Percentiles rank a stretch among this genome's conserved stretches.
phyloP scores from a whole-genome alignment of 257 asterid species.

The Solanum boliviense region DNA sequence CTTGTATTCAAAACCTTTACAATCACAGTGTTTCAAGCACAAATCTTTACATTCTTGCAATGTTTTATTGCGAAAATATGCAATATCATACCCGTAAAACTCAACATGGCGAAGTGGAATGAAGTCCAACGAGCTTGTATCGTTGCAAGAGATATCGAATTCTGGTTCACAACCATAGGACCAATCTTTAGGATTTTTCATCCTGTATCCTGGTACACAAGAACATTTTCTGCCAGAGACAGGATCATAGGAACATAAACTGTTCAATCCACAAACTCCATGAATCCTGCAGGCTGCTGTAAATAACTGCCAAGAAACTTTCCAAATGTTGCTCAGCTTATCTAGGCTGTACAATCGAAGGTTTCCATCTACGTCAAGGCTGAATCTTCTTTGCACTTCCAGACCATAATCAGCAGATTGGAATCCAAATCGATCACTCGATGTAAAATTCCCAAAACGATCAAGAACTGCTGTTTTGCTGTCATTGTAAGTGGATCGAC shows the following conservation, averaged over 20 bases:
- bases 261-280: constrained; percentile 32
- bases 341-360: constrained; percentile 23
- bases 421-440: constrained; percentile 3
- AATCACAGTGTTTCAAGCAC: constrained; percentile 16
- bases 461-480: constrained; percentile 11
- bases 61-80: constrained; percentile 1
- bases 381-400: constrained; percentile 12
- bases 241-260: constrained; percentile 12
- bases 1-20: constrained; percentile 29
- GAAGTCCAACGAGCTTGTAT: background rate
- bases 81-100: constrained; percentile 28
- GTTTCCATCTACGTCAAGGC: constrained; percentile 24
- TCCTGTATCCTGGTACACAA: constrained; percentile 26
- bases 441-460: constrained; percentile 6
- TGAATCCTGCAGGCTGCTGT: constrained; percentile 12
- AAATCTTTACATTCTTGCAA: constrained; percentile 6
- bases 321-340: constrained; percentile 6
- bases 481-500: constrained; percentile 14
- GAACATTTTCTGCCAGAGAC: constrained; percentile 13
- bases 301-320: constrained; percentile 23
- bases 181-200: constrained; percentile 23
- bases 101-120: constrained; percentile 12
- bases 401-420: constrained; percentile 8
- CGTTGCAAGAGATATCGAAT: constrained; percentile 8
- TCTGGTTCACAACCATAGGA: constrained; percentile 26